Conservation (phyloP, 495 filamentous ascomycete genomes). For the Recurvomyces mirabilis region DNA sequence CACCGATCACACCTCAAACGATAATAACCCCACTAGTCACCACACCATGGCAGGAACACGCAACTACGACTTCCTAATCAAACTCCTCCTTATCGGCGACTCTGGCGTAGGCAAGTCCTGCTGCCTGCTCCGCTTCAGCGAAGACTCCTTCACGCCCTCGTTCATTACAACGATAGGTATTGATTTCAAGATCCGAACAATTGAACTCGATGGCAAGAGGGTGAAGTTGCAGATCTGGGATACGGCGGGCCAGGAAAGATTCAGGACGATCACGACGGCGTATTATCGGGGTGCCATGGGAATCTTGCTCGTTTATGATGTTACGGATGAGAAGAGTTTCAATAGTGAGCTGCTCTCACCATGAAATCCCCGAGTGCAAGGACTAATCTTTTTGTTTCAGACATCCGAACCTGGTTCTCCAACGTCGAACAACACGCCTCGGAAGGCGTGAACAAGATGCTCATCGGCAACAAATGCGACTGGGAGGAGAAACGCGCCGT, state of each 20-base stretch:
- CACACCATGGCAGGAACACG: conserved; percentile 96
- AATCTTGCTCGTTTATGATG: conserved; percentile 95
- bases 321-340: conserved; percentile 93
- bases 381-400: conserved; percentile 35
- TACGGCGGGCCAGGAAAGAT: conserved; percentile 93
- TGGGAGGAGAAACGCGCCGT: conserved; percentile 98
- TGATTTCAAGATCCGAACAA: conserved; percentile 98
- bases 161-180: conserved; percentile 99
- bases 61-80: conserved; percentile 99
- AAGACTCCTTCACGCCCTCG: conserved; percentile 96
- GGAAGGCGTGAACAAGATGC: conserved; percentile 98
- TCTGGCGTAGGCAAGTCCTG: conserved; percentile 98
- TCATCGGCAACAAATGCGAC: conserved; percentile 99
- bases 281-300: conserved; percentile 99
- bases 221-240: conserved; percentile 99
- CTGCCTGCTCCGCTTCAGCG: conserved; percentile 94
- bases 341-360: conserved; percentile 52
- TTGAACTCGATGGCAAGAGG: conserved; percentile 94
- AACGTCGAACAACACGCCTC: conserved; percentile 99
- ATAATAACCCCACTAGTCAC: too few species aligned
- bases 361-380: not conserved
- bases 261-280: conserved; percentile 96
- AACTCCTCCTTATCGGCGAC: conserved; percentile 95
- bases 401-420: conserved; percentile 98
- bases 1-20: too few species aligned